These are phyloP conservation scores for Aschersonia sp. DNA, from an alignment of 2,329 filamentous ascomycete genomes.

Conservation along the genomic window DNA sequence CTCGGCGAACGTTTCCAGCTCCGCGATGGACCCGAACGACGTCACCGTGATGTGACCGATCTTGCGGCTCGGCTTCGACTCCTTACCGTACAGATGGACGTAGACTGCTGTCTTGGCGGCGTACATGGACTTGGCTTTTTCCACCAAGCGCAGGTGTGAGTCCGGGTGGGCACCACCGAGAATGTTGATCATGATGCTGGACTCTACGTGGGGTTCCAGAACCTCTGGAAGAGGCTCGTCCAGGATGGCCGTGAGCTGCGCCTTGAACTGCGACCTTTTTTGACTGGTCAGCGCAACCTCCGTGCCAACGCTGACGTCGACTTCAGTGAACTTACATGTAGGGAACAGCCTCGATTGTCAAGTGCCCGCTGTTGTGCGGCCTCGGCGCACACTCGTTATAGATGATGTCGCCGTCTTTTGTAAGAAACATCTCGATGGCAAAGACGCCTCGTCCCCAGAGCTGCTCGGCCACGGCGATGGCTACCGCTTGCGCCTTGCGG, in stretches of 20 bases:
- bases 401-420: slow-evolving; percentile 42
- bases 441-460: slow-evolving; percentile 88
- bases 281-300: background rate
- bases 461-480: slow-evolving; percentile 61
- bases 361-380: slow-evolving; percentile 83
- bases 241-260: slow-evolving; percentile 75
- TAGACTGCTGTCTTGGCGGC: slow-evolving; percentile 32
- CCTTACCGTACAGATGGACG: slow-evolving; percentile 87
- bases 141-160: slow-evolving; percentile 41
- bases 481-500: slow-evolving; percentile 57
- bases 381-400: slow-evolving; percentile 40
- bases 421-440: slow-evolving; percentile 90
- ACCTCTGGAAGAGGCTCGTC: slow-evolving; percentile 40
- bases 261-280: slow-evolving; percentile 65
- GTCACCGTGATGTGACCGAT: slow-evolving; percentile 89
- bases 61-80: slow-evolving; percentile 74
- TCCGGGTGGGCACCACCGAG: slow-evolving; percentile 52
- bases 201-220: slow-evolving; percentile 43
- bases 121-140: slow-evolving; percentile 28
- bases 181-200: slow-evolving; percentile 68
- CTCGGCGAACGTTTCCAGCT: slow-evolving; percentile 43
- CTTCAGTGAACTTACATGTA: slow-evolving; percentile 29
- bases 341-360: slow-evolving; percentile 82
- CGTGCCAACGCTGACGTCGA: background rate
- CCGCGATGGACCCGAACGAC: slow-evolving; percentile 49